Conservation (phyloP, 129 eudicot genomes). For the carrot (Daucus carota) region DNA sequence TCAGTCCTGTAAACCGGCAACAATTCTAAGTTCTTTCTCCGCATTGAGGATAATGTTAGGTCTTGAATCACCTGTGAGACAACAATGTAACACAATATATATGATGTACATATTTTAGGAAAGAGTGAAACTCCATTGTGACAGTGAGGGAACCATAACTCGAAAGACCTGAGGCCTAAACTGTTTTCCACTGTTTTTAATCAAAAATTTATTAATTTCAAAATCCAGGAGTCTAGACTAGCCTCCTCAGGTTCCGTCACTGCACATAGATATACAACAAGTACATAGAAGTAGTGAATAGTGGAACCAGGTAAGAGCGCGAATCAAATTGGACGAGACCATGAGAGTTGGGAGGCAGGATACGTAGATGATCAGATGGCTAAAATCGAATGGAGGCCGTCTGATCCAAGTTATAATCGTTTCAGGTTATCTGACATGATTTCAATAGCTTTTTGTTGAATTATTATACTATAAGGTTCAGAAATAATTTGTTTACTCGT, state of each 20-base stretch:
- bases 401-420: no score
- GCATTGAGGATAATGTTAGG: conserved; percentile 82
- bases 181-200: neutral
- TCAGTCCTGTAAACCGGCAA: conserved; percentile 92
- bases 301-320: no score
- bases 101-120: neutral
- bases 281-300: no score
- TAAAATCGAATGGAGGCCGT: conserved; percentile 62
- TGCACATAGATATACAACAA: no score
- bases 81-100: neutral
- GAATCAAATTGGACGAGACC: no score
- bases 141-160: neutral
- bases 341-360: no score
- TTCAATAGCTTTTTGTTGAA: no score
- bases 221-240: neutral
- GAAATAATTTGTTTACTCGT: no score
- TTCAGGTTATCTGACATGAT: no score
- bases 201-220: no score
- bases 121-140: neutral
- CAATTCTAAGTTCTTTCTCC: conserved; percentile 92
- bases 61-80: conserved; percentile 55
- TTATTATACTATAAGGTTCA: no score
- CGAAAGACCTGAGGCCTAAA: neutral
- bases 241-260: neutral
- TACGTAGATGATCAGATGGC: conserved; percentile 55